A percentile compares a stretch with the other conserved stretches of the same genome.
These are phyloP conservation scores for Melaleuca alternifolia DNA, from an alignment of 345 rosid species.

Conservation along the genomic window DNA sequence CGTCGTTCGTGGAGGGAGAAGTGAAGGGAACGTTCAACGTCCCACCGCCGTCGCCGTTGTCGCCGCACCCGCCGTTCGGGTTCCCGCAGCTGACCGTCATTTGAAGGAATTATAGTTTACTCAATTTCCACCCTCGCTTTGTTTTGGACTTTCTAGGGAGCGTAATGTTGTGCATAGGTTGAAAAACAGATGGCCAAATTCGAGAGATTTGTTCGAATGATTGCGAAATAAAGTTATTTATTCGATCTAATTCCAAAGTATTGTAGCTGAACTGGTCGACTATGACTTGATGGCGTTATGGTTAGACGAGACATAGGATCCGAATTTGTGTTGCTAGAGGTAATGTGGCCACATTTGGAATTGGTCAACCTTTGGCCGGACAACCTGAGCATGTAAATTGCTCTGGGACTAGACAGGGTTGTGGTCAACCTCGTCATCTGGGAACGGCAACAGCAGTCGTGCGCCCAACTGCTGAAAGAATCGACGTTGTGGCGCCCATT, in stretches of 20 bases:
- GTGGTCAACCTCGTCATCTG: background rate
- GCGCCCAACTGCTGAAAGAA: background rate
- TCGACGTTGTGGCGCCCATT: background rate
- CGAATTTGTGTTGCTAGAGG: background rate
- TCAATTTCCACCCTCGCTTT: background rate
- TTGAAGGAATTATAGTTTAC: background rate
- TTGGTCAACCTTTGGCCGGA: background rate
- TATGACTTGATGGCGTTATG: background rate
- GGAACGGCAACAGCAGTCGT: background rate
- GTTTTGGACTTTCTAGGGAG: background rate
- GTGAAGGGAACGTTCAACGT: constrained; percentile 29
- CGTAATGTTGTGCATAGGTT: background rate
- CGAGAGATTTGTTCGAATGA: background rate
- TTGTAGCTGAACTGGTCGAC: background rate
- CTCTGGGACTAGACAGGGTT: background rate
- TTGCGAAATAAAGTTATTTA: background rate
- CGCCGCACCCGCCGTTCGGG: constrained; percentile 23
- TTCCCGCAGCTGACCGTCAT: constrained; percentile 17
- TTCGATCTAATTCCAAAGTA: background rate
- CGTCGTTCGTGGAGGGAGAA: constrained; percentile 11
- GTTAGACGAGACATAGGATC: background rate
- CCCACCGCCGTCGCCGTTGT: constrained; percentile 48
- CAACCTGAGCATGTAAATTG: background rate
- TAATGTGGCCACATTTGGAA: background rate
- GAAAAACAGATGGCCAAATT: background rate